A percentile compares a stretch with the other conserved stretches of the same genome.
Conservation (phyloP, 2,329 filamentous ascomycete species). For the Parastagonospora avenae region DNA sequence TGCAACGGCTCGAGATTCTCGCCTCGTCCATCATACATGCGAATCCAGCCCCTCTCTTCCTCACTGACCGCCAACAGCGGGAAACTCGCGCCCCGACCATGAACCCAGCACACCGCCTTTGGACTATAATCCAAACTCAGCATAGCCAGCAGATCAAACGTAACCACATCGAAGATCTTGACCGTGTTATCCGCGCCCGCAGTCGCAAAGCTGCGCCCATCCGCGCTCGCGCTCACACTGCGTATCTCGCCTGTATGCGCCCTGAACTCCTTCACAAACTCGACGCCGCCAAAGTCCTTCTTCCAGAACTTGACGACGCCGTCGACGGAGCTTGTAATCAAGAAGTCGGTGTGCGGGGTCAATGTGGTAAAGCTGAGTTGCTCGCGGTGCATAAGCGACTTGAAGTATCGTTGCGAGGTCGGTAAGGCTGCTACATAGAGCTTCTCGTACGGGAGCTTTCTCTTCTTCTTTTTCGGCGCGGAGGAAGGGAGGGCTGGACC, state of each 20-base stretch:
- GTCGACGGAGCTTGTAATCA: slow-evolving; percentile 91
- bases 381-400: slow-evolving; percentile 98
- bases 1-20: slow-evolving; percentile 78
- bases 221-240: slow-evolving; percentile 82
- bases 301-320: slow-evolving; percentile 99
- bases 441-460: slow-evolving; percentile 91
- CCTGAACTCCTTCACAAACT: slow-evolving; percentile 98
- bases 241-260: slow-evolving; percentile 86
- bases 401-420: slow-evolving; percentile 78
- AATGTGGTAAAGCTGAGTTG: slow-evolving; percentile 86
- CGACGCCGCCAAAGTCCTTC: slow-evolving; percentile 85
- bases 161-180: slow-evolving; percentile 79
- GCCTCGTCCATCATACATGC: slow-evolving; percentile 87
- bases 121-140: slow-evolving; percentile 77
- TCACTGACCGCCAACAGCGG: slow-evolving; percentile 85
- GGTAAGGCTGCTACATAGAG: slow-evolving; percentile 92
- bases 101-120: slow-evolving; percentile 88
- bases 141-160: slow-evolving; percentile 71
- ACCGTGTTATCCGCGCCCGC: slow-evolving; percentile 78
- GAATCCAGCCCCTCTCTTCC: slow-evolving; percentile 71
- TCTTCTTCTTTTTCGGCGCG: slow-evolving; percentile 83
- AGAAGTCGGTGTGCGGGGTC: slow-evolving; percentile 89
- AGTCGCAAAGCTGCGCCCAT: slow-evolving; percentile 92
- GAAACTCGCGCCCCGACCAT: slow-evolving; percentile 80
- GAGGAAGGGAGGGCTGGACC: slow-evolving; percentile 86